phyloP scores from a whole-genome alignment of 805 yeast genomes.

The Starmera pachycereana region DNA sequence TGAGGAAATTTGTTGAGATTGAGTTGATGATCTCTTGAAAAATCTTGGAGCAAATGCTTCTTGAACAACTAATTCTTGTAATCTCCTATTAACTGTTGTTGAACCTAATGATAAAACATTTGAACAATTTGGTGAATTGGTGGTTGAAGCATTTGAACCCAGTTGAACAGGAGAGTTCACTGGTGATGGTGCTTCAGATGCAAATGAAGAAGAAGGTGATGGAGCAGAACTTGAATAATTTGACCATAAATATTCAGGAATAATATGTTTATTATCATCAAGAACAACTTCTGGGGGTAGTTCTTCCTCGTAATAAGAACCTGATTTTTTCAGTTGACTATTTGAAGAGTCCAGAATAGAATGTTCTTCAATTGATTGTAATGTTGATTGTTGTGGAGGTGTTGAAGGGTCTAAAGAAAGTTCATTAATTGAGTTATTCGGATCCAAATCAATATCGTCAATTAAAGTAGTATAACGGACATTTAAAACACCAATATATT shows the following conservation, averaged over 20 bases:
- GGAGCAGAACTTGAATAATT: slow-evolving; percentile 39
- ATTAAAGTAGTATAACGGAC: slow-evolving; percentile 53
- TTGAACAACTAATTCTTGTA: slow-evolving; percentile 58
- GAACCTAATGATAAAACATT: slow-evolving; percentile 31
- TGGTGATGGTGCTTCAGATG: slow-evolving; percentile 21
- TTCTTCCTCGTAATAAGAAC: slow-evolving; percentile 17
- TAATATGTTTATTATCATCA: slow-evolving; percentile 86
- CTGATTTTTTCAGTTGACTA: slow-evolving; percentile 8
- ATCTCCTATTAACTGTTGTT: slow-evolving; percentile 58
- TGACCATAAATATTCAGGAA: slow-evolving; percentile 71
- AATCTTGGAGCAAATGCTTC: slow-evolving; percentile 56
- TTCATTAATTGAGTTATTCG: slow-evolving; percentile 7
- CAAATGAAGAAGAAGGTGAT: slow-evolving; percentile 30
- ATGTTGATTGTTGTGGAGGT: slow-evolving; percentile 3
- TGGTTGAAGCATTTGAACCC: slow-evolving; percentile 2
- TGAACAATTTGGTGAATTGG: slow-evolving; percentile 2
- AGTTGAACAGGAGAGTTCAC: slow-evolving; percentile 14
- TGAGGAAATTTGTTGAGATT: not conserved
- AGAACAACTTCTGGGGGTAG: slow-evolving; percentile 73
- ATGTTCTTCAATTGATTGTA: slow-evolving; percentile 10
- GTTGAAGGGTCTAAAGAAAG: slow-evolving; percentile 6
- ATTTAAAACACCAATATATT: slow-evolving; percentile 87
- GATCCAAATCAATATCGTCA: slow-evolving; percentile 11
- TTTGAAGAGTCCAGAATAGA: not conserved
- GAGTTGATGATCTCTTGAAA: slow-evolving; percentile 1